Conservation (phyloP, 495 filamentous ascomycete genomes). For the Podospora pseudocomata region DNA sequence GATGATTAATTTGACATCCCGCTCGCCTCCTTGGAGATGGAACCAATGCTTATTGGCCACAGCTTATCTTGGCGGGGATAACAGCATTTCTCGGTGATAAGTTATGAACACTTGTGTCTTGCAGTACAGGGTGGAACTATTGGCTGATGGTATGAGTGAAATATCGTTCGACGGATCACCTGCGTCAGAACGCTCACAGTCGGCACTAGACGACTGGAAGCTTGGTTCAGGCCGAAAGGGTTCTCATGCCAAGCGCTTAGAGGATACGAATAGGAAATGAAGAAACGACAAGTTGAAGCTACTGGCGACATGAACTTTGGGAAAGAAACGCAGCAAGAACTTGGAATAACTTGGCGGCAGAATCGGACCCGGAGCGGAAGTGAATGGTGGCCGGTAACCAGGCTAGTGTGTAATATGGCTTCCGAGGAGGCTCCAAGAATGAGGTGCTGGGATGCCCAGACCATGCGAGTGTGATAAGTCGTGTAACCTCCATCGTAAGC, state of each 20-base stretch:
- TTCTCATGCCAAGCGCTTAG: neutral
- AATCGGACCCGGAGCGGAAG: slow-evolving; percentile 2
- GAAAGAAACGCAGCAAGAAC: neutral
- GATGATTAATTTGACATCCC: slow-evolving; percentile 11
- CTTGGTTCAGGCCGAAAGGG: neutral
- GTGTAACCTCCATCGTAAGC: neutral
- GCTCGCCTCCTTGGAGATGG: slow-evolving; percentile 14
- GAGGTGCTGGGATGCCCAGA: neutral
- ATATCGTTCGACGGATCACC: too few species aligned
- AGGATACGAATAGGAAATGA: neutral
- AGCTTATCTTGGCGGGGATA: slow-evolving; percentile 3
- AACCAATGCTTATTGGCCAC: slow-evolving; percentile 8
- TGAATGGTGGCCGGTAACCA: neutral
- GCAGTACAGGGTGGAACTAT: neutral
- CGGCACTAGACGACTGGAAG: too few species aligned
- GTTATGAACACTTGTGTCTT: neutral
- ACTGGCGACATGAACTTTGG: neutral
- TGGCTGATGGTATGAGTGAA: too few species aligned
- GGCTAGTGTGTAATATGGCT: neutral
- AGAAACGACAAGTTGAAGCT: neutral
- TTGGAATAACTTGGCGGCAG: neutral
- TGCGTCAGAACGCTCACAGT: too few species aligned
- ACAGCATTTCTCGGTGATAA: neutral
- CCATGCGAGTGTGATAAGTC: neutral
- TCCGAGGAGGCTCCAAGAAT: slow-evolving; percentile 1